Percentiles rank a stretch among this genome's conserved stretches.
Evolutionary conservation across 371 early-diverging fungal species (phyloP).

Genomic region (Paraphysoderma sedebokerense): DNA sequence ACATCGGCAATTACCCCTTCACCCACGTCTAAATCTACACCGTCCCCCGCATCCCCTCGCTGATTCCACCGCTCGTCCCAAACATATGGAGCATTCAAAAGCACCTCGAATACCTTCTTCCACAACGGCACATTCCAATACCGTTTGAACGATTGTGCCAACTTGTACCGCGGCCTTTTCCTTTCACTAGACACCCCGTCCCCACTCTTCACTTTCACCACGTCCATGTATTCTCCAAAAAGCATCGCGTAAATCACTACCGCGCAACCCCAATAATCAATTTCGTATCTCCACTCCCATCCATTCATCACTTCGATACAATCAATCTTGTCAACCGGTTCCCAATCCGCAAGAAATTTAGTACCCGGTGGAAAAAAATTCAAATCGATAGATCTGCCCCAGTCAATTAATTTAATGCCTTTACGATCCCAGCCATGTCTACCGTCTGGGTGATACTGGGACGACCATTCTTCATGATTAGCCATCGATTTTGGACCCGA

Average conservation of each 20-base stretch:
- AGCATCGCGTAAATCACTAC: constrained; percentile 15
- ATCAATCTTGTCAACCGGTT: constrained; percentile 7
- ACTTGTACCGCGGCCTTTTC: constrained; percentile 2
- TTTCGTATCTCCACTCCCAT: constrained; percentile 9
- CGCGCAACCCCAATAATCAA: constrained; percentile 26
- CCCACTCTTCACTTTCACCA: background rate
- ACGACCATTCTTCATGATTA: background rate
- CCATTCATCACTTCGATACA: constrained; percentile 3
- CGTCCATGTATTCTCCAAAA: constrained; percentile 12
- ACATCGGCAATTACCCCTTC: too few species aligned
- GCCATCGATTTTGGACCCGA: background rate
- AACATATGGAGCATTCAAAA: constrained; percentile 24
- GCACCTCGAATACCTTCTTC: constrained; percentile 12
- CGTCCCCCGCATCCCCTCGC: too few species aligned
- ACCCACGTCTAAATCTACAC: too few species aligned
- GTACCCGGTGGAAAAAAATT: constrained; percentile 5
- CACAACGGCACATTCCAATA: constrained; percentile 22
- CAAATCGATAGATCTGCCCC: constrained; percentile 21
- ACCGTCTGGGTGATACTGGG: constrained; percentile 1
- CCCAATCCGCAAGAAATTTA: constrained; percentile 16
- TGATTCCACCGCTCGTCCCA: too few species aligned
- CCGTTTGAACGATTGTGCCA: constrained; percentile 15
- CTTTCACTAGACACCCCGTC: background rate
- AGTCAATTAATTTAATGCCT: constrained; percentile 20
- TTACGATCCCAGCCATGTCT: constrained; percentile 2